Base-by-base conservation (phyloP, 2,329 filamentous ascomycete genomes). In the Cercospora janseana region DNA sequence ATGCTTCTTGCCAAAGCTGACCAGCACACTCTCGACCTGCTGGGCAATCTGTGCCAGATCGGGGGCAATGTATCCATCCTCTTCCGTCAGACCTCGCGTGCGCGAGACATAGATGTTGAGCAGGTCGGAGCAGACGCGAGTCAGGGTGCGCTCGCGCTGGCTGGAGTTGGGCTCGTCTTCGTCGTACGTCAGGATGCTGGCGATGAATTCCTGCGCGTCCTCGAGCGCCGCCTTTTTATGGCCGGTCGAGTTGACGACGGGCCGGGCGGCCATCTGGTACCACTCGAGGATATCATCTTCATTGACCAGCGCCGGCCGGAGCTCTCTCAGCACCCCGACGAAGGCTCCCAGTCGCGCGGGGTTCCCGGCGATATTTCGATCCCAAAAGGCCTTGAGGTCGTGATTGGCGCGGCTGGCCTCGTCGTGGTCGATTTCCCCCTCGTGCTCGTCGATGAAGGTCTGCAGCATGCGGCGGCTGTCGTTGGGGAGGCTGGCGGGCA, bases 381-480 rank as follows among this genome's bases (percentile, higher is more conserved):
- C 76, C 70, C 85, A 89, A 46, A 88, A 76, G 18, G 75, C 69
- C 31, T 85, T 72, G 6, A 93, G 76, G 60, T 90, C 87, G 31
- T 89, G 75, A 50, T 83, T 81, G 58, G 88, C 85, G n/a, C 82
- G 78, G 31, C 82, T 77, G 49, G 76, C 71, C 44, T 88, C 85
- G 61, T 91, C 87, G 56, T 81, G 78, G 59, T 79, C 79, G n/a
- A 63, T 50, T 6, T 51, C 43, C 8, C 52, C 60, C 49, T 79
- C 73, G 65, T 88, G 82, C 61, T 82, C 83, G 37, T 83, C 79
- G 42, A 88, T 75, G 69, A 88, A 92, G 52, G 55, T 46, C 46
- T 66, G 63, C 13, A 67, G 60, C 54, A 64, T 58, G 28, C 63
- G 62, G 16, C 65, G 59, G 28, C 51, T 57, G 31, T 85, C 80